phyloP scores from a whole-genome alignment of 768 basidiomycete species.

The Pulveroboletus ravenelii region DNA sequence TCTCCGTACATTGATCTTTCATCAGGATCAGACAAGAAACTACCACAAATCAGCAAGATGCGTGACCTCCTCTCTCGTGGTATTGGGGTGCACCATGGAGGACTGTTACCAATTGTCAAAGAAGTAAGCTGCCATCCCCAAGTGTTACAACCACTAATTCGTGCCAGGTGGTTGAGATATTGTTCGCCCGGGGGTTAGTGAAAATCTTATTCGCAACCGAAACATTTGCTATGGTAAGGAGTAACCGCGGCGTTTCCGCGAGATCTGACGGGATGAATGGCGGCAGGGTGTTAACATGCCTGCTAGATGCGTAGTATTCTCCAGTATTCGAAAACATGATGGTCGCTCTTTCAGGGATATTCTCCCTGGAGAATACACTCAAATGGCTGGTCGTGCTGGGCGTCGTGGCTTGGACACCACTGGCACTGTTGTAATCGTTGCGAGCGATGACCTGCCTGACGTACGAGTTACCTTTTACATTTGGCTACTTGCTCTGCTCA shows the following conservation, averaged over 20 bases:
- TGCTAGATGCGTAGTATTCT: conserved; percentile 94
- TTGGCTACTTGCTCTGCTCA: not conserved
- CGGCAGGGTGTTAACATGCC: conserved; percentile 98
- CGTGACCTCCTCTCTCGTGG: conserved; percentile 85
- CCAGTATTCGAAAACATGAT: conserved; percentile 91
- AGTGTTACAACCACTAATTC: not conserved
- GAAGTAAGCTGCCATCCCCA: conserved; percentile 51
- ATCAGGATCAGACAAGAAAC: conserved; percentile 80
- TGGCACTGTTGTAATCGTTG: conserved; percentile 90
- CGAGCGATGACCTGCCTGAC: conserved; percentile 81
- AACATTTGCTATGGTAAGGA: conserved; percentile 92
- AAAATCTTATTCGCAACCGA: conserved; percentile 98
- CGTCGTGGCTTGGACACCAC: conserved; percentile 92
- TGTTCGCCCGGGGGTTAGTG: conserved; percentile 93
- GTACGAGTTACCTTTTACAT: conserved; percentile 38
- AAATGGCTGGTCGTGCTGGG: conserved; percentile 98
- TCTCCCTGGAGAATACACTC: conserved; percentile 90
- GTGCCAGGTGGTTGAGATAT: conserved; percentile 83
- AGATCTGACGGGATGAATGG: conserved; percentile 7
- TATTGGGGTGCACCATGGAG: conserved; percentile 97
- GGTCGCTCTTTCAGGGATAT: conserved; percentile 89
- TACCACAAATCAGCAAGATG: conserved; percentile 92
- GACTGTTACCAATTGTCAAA: conserved; percentile 93
- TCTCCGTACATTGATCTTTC: conserved; percentile 2
- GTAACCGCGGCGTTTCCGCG: not conserved